Base-by-base conservation (phyloP, 2,329 filamentous ascomycete species). In the Penicillium italicum region DNA sequence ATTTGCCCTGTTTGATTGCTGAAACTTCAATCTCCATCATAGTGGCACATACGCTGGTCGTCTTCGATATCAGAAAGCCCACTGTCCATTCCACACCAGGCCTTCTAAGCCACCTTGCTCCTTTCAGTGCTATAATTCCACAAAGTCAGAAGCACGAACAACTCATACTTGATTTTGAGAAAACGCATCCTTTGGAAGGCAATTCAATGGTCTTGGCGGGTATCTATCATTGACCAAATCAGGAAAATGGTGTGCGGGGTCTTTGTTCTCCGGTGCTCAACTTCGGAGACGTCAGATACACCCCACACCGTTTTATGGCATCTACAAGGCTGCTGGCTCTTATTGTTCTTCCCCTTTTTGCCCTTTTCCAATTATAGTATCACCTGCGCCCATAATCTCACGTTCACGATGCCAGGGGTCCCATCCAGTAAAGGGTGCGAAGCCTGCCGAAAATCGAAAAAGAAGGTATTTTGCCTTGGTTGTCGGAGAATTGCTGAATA, bases 1-100 rank as follows among this genome's bases (percentile, higher is more conserved):
- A 16, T 56, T 18, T 56, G 53, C 33, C 53, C 47, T 20, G 42
- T 16, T 38, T 52, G 9, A 46, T 50, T 8, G 48, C 43, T 20
- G 48, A 56, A 24, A 56, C 48, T 4, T 52, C 53, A 11, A 28
- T 52, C 16, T 56, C 52, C 20, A 30, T 56, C 7, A 50, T 22
- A 8, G 44, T 56, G 14, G 42, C 48, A 18, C 47, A 52, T 14
- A 45, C 37, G 7, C 48, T 56, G 9, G 49, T 44, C 12, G 22
- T 50, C 1, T 56, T 56, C 16, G n/a, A 56, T 4, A 43, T 52
- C 36, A 50, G 41, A 12, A 56, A 48, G 31, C 48, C 53, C 2
- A 40, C 9, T 26, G 16, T 47, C 5, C 10, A 30, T 9, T 51
- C 36, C 10, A 41, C 48, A 16, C 30, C 47, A 12, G 53, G 44